These are phyloP conservation scores for Schrenkiella parvula DNA, from an alignment of 345 rosid genomes.

Conservation along the genomic window DNA sequence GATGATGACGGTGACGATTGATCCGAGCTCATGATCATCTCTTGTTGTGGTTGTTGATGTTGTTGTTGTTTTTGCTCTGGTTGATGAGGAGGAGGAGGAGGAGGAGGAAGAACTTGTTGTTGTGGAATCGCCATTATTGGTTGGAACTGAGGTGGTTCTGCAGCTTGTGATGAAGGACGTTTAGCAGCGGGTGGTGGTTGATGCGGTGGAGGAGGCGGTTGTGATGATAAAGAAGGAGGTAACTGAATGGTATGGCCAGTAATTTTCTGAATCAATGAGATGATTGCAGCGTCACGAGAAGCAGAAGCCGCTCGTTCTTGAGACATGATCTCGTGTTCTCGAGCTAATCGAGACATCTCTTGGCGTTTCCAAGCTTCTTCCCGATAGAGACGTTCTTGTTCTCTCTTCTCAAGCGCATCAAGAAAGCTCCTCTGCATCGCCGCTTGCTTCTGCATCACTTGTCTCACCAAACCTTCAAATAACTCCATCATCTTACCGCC, in stretches of 20 bases:
- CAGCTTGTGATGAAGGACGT: conserved; percentile 10
- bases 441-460: conserved; percentile 81
- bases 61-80: conserved; percentile 1
- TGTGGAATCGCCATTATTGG: conserved; percentile 50
- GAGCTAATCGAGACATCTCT: conserved; percentile 57
- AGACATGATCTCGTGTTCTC: conserved; percentile 64
- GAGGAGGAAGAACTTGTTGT: conserved; percentile 39
- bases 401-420: conserved; percentile 79
- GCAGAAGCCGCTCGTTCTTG: conserved; percentile 68
- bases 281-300: conserved; percentile 59
- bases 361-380: conserved; percentile 88
- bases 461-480: conserved; percentile 61
- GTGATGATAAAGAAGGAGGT: conserved; percentile 36
- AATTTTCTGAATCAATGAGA: conserved; percentile 64
- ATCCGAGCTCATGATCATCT: conserved; percentile 34
- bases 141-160: conserved; percentile 27
- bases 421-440: conserved; percentile 67
- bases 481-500: conserved; percentile 61
- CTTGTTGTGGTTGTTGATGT: conserved; percentile 15
- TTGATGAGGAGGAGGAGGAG: neutral
- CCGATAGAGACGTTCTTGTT: conserved; percentile 65
- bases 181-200: conserved; percentile 27
- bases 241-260: conserved; percentile 73
- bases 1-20: conserved; percentile 38
- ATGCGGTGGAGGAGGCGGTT: conserved; percentile 31